These are phyloP conservation scores for Plasmodium ovale DNA, from an alignment of 169 alveolate species.

Conservation along the genomic window DNA sequence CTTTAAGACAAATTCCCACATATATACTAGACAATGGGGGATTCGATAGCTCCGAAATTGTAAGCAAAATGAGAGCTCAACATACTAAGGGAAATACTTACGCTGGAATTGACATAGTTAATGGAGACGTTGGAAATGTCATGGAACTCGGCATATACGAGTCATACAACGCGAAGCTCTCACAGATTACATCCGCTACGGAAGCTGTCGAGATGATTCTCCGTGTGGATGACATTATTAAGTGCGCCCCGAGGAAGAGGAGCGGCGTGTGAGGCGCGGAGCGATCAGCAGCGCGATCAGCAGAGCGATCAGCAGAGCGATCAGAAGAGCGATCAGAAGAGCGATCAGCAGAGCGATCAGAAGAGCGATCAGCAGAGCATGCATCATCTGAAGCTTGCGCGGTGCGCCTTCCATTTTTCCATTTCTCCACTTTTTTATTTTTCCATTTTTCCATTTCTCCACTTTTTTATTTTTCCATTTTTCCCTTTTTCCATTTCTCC, in stretches of 20 bases:
- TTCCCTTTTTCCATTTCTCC: no score
- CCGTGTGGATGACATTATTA: slow-evolving; percentile 98
- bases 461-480: no score
- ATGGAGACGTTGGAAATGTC: slow-evolving; percentile 96
- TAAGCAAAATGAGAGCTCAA: slow-evolving; percentile 96
- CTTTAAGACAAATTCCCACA: slow-evolving; percentile 97
- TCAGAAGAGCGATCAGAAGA: no score
- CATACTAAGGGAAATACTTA: slow-evolving; percentile 92
- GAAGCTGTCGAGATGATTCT: slow-evolving; percentile 99
- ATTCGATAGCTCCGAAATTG: slow-evolving; percentile 98
- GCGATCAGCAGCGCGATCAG: background rate
- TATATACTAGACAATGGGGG: slow-evolving; percentile 98
- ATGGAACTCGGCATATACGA: slow-evolving; percentile 96
- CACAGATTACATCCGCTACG: slow-evolving; percentile 97
- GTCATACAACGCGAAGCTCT: slow-evolving; percentile 96
- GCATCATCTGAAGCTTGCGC: no score
- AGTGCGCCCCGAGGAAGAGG: slow-evolving; percentile 98
- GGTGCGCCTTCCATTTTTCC: no score
- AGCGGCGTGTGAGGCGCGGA: slow-evolving; percentile 16
- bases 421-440: no score
- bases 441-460: no score
- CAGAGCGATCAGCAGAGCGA: no score
- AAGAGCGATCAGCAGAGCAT: no score
- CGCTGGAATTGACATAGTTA: slow-evolving; percentile 94
- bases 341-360: no score